Base-by-base conservation (phyloP, 2,329 filamentous ascomycete genomes). In the Thyridium curvatum region DNA sequence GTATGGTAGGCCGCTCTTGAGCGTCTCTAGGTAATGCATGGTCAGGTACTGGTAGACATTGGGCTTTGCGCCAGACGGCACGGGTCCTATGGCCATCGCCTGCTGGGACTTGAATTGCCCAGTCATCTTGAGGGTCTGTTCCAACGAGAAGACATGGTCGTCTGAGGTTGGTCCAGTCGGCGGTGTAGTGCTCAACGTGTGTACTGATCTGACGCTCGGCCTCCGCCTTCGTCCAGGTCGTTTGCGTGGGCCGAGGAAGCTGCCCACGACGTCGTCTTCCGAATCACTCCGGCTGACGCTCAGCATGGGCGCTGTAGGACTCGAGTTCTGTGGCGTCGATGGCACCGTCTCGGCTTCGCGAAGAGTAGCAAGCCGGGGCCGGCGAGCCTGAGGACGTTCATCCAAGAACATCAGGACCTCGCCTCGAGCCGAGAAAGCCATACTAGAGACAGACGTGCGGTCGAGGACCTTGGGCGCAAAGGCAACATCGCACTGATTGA, bases 401-500 rank as follows among this genome's bases (percentile, higher is more conserved):
- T 83, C 78, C 1, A 83, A 63, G 18, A 82, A 69, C 68, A 80
- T 75, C 28, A 81, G 58, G 0, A 74, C 69, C 30, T 82, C 76
- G 10, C 79, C 79, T 5, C 60, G 61, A 0, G 79, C 62, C 0
- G 77, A 81, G 43, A 83, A 81, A 2, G 74, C 65, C 55, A 82
- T 68, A 21, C 69, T 73, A 1, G 79, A 82, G 4, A 80, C 70
- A 2, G 78, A 69, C 38, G 78, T 72, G 14, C 77, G 71, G 51
- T 84, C 79, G 35, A 84, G 72, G 13, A 77, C 70, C 47, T 77
- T 77, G 3, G 74, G 75, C 0, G 79, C 77, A 58, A 75, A 83
- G 1, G 77, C 74, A 15, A 83, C 66, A 52, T 85, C 80, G 44
- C 75, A 81, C 50, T 84, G 81, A 18, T 69, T 72, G 43, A 85